Base-by-base conservation (phyloP, 208 protist species). In the Acanthamoeba sp. region DNA sequence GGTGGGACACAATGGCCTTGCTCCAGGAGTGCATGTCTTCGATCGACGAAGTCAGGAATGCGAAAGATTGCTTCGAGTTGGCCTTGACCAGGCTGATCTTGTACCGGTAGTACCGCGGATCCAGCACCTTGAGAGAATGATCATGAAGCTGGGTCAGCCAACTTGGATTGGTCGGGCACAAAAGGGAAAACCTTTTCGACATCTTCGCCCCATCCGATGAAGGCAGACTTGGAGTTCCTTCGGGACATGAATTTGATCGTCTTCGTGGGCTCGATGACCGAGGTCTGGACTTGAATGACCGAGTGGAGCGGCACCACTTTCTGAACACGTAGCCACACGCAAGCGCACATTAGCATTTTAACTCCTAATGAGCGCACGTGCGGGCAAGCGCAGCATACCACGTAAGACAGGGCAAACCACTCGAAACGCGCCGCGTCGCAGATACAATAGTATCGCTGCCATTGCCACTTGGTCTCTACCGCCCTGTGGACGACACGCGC, bases 251-350 rank as follows among this genome's bases (percentile, higher is more conserved):
- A 66, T 45, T 89, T 89, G 45, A 66, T 66, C n/a, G n/a, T 89
- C 36, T n/a, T 57, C 55, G 45, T 34, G 32, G 82, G 32, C 32
- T 89, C 55, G 50, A 89, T 42, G 50, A 66, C 48, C 34, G 82
- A 66, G 24, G 82, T 89, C 16, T 89, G 82, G n/a, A 89, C 50
- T 40, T 89, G 82, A 6, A 89, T 57, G 29, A 89, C 82, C n/a
- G 82, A 89, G 48, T 89, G 82, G 10, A 89, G 55, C 32, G 82
- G 82, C 2, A 89, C 38, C 82, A 89, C 82, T 89, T 89, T 89
- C 82, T 89, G 36, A 3, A 34, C 0, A 42, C 7, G 32, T 7
- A 62, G 34, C 14, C 12, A 0, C 36, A 32, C 34, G 29, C 14
- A 12, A 80, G 38, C n/a, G n/a, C n/a, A n/a, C n/a, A n/a, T n/a